Percentiles rank a stretch among this genome's conserved stretches.
Evolutionary conservation across 1,139 yeast species (phyloP).

Genomic region (Candida tunisiensis): DNA sequence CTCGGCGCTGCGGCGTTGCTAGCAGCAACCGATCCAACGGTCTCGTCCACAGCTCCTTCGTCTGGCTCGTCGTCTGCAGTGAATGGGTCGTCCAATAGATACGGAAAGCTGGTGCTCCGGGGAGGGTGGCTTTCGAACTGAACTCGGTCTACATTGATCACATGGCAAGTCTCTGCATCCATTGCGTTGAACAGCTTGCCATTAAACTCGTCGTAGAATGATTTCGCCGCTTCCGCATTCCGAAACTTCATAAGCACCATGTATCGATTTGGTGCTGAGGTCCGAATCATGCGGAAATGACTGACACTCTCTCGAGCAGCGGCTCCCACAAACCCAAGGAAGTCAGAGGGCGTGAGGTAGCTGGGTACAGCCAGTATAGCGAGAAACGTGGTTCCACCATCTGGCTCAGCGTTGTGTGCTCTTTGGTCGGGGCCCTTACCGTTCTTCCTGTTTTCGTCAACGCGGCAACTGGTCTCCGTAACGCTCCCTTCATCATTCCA

Average conservation of each 20-base stretch:
- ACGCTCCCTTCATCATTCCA: constrained; percentile 7
- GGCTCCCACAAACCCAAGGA: constrained; percentile 66
- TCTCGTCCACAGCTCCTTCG: neutral
- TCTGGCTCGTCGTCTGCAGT: constrained; percentile 15
- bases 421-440: constrained; percentile 1
- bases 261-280: constrained; percentile 52
- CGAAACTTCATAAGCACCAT: constrained; percentile 67
- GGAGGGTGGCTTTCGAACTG: constrained; percentile 15
- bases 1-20: neutral
- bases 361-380: constrained; percentile 78
- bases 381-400: constrained; percentile 27
- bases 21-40: neutral
- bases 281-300: constrained; percentile 56
- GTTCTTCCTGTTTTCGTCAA: constrained; percentile 12
- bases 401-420: constrained; percentile 3
- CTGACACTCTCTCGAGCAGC: constrained; percentile 37
- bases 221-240: constrained; percentile 34
- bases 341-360: constrained; percentile 72
- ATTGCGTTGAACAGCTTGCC: constrained; percentile 69
- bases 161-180: constrained; percentile 83
- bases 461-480: constrained; percentile 6
- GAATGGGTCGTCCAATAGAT: constrained; percentile 60
- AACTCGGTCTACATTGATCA: constrained; percentile 49
- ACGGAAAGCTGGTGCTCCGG: constrained; percentile 29
- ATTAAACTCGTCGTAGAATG: constrained; percentile 49